A percentile compares a stretch with the other conserved stretches of the same genome.
These are phyloP conservation scores for Mucor lusitanicus DNA, from an alignment of 371 early-diverging fungal species.

Conservation along the genomic window DNA sequence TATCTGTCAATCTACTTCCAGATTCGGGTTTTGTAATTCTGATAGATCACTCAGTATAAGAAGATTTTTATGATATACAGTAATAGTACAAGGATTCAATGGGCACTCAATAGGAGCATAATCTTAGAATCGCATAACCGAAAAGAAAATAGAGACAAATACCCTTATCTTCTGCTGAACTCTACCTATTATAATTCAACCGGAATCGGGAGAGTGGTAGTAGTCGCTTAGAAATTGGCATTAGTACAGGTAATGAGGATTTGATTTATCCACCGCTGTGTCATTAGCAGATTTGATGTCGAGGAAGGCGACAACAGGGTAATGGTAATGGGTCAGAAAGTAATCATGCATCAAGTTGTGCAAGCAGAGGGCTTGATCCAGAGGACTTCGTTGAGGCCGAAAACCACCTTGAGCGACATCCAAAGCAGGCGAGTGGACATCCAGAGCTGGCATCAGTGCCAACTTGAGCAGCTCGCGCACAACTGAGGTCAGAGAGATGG, in stretches of 20 bases:
- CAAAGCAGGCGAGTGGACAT: slow-evolving; percentile 1
- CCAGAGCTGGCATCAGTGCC: no score
- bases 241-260: neutral
- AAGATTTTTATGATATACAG: no score
- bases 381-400: slow-evolving; percentile 23
- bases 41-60: no score
- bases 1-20: no score
- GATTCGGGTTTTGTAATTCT: no score
- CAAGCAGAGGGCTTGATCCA: slow-evolving; percentile 37
- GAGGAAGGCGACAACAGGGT: slow-evolving; percentile 22
- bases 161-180: neutral
- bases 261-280: slow-evolving; percentile 23
- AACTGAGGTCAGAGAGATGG: no score
- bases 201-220: neutral
- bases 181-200: neutral
- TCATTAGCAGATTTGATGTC: slow-evolving; percentile 39
- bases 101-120: neutral
- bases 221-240: neutral
- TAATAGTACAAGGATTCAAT: neutral
- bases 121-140: neutral
- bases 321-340: neutral
- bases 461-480: no score
- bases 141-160: neutral
- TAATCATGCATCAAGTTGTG: slow-evolving; percentile 16
- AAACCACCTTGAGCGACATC: slow-evolving; percentile 42